Base-by-base conservation (phyloP, 2,329 filamentous ascomycete genomes). In the Ciborinia camelliae region DNA sequence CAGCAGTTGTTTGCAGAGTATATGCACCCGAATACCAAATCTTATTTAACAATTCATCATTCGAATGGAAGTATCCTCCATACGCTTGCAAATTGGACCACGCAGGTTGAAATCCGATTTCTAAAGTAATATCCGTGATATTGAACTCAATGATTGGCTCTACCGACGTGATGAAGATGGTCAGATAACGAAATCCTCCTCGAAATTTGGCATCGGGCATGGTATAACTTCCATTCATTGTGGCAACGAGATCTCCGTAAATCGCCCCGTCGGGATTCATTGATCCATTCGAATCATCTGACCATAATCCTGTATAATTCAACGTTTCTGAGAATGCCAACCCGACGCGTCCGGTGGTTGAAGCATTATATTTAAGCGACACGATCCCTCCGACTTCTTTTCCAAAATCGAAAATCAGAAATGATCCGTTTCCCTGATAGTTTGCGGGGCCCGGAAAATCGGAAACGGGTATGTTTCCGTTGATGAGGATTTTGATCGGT, bases 321-420 rank as follows among this genome's bases (percentile, higher is more conserved):
- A 77, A 79, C 0, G 78, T 76, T 66, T 83, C 81, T 1, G 78
- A 76, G 68, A 82, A 82, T 8, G 81, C 79, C 9, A 83, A 69
- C 0, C 80, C 80, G 5, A 82, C 65, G 0, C 74, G 70, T 2
- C 77, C 78, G 14, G 73, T 72, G 2, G 77, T 77, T 32, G 75
- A 76, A 14, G 79, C 75, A 3, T 75, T 76, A 69, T 84, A 87
- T 12, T 78, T 73, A n/a, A 87, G 69, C 4, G 79, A 80, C 6
- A 82, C 75, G 63, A 86, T 80, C 6, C 84, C 84, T 45, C 84
- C 84, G 4, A 86, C 83, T 70, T 86, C 83, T 32, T 79, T 76
- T 2, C 84, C 84, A 70, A 86, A 87, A 72, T 86, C 84, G 65
- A 84, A 83, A 1, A 86, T 80, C 2, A 84, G 72, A 28, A 78